Conservation (phyloP, 202 grass and related monocot genomes). For the Schoenoplectus triqueter region DNA sequence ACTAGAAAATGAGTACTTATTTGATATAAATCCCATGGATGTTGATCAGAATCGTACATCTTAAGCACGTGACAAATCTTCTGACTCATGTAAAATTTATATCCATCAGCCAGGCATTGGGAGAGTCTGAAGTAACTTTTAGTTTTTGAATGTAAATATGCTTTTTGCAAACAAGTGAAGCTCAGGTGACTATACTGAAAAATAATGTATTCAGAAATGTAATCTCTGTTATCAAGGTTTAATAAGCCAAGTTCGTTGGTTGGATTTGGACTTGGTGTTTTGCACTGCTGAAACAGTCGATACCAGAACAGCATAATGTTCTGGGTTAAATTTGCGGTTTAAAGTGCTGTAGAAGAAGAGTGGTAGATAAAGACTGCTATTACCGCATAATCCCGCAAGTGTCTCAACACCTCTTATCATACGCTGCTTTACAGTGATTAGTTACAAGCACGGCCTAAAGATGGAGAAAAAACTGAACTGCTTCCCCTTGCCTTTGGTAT, state of each 20-base stretch:
- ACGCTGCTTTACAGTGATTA: conserved; percentile 12
- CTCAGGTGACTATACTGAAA: neutral
- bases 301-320: neutral
- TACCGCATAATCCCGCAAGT: neutral
- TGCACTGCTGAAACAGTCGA: conserved; percentile 8
- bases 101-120: neutral
- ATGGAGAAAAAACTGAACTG: conserved; percentile 25
- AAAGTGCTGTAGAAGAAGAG: conserved; percentile 13
- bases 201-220: neutral
- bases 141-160: neutral
- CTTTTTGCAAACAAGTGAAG: neutral
- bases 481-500: conserved; percentile 28
- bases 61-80: neutral
- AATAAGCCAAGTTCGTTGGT: neutral
- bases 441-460: conserved; percentile 35
- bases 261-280: neutral
- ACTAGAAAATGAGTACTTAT: no score
- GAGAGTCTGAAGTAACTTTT: neutral
- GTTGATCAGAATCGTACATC: no score
- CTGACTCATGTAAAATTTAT: neutral
- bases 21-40: neutral
- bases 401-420: conserved; percentile 34
- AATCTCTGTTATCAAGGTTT: conserved; percentile 7
- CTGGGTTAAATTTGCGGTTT: neutral
- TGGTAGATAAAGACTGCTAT: conserved; percentile 10